Evolutionary conservation across 768 basidiomycete species (phyloP).

Genomic region (Collybia sordida): DNA sequence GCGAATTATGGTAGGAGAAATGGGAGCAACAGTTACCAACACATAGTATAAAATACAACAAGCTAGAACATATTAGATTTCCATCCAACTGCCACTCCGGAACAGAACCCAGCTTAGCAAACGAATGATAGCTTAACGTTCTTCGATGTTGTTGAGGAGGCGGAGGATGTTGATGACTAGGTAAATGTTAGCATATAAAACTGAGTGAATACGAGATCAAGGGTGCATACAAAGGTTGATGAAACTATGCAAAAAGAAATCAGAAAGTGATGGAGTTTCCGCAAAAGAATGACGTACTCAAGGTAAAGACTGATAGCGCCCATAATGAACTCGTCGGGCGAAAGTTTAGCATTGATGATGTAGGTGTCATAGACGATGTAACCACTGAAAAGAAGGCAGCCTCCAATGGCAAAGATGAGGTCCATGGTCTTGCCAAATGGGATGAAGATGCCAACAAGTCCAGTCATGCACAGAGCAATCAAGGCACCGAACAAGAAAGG

Average conservation of each 20-base stretch:
- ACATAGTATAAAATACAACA: constrained; percentile 7
- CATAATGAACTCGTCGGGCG: constrained; percentile 92
- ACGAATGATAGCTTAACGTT: constrained; percentile 26
- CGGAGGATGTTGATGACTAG: constrained; percentile 85
- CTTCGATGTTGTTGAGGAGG: constrained; percentile 62
- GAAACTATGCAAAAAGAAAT: constrained; percentile 49
- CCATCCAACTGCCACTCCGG: background rate
- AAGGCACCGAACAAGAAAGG: constrained; percentile 89
- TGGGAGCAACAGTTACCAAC: background rate
- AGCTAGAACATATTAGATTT: background rate
- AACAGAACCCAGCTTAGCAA: too few species aligned
- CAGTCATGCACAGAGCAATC: constrained; percentile 82
- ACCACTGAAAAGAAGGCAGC: constrained; percentile 82
- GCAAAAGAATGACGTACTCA: constrained; percentile 56
- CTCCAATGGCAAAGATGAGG: constrained; percentile 75
- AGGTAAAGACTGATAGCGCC: constrained; percentile 93
- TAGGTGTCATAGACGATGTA: constrained; percentile 93
- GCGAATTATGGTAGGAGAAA: too few species aligned
- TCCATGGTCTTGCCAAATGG: constrained; percentile 85
- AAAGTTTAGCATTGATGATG: constrained; percentile 82
- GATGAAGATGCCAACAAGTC: constrained; percentile 80
- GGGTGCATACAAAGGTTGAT: constrained; percentile 77
- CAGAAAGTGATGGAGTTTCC: constrained; percentile 10
- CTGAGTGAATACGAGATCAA: background rate
- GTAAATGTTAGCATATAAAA: background rate